phyloP scores from a whole-genome alignment of 257 asterid genomes.

The Ballota nigra region DNA sequence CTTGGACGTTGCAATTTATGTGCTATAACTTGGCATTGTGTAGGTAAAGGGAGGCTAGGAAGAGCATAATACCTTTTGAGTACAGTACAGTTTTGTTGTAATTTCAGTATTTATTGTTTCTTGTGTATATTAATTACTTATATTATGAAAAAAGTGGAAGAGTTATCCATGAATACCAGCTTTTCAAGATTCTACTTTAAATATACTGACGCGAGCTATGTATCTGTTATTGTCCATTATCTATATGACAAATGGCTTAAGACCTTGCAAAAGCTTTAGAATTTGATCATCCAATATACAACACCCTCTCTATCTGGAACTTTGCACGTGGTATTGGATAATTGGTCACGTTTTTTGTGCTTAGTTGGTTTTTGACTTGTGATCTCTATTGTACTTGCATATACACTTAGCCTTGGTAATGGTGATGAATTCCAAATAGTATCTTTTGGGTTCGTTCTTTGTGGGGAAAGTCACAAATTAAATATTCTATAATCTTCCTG shows the following conservation, averaged over 20 bases:
- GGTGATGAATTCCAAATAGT: neutral
- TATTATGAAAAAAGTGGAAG: neutral
- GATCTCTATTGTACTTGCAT: neutral
- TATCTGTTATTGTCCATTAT: neutral
- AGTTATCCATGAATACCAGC: neutral
- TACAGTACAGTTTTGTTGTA: neutral
- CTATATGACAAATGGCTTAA: neutral
- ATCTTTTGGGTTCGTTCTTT: neutral
- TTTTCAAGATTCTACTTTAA: neutral
- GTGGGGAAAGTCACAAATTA: neutral
- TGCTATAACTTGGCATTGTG: neutral
- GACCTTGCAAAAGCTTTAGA: neutral
- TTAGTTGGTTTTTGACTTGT: conserved; percentile 12
- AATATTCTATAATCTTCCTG: neutral
- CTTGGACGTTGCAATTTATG: neutral
- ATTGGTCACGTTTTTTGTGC: neutral
- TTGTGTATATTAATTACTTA: neutral
- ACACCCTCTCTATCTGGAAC: neutral
- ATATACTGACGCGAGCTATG: neutral
- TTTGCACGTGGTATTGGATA: neutral
- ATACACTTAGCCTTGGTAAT: neutral
- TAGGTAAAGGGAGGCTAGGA: neutral
- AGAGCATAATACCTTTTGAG: neutral
- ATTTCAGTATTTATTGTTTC: neutral
- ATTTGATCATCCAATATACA: neutral